Conservation (phyloP, 139 green algal genomes). For the Chlamydomonas schloesseri region DNA sequence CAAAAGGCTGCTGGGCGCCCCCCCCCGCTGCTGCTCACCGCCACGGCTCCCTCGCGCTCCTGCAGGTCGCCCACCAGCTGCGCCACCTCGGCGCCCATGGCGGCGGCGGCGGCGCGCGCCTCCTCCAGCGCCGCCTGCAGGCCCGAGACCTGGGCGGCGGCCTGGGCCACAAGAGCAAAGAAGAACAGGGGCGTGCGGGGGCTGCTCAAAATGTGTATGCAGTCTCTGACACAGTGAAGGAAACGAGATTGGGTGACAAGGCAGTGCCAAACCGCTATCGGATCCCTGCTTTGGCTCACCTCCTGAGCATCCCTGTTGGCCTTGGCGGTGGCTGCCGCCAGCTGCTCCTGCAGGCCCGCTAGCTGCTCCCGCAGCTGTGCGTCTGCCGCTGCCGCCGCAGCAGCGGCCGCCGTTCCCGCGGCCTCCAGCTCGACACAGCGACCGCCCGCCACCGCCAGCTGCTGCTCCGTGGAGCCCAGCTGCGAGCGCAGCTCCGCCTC, state of each 20-base stretch:
- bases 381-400: neutral
- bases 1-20: no score
- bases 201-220: no score
- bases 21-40: no score
- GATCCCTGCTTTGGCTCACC: no score
- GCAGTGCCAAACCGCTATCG: no score
- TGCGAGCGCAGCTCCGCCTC: neutral
- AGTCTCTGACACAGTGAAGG: no score
- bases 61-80: conserved; percentile 21
- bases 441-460: no score
- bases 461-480: neutral
- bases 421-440: no score
- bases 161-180: neutral
- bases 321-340: neutral
- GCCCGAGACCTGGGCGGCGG: neutral
- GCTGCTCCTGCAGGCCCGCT: neutral
- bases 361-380: neutral
- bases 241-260: no score
- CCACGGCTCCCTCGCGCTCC: neutral
- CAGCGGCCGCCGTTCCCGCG: no score
- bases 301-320: neutral
- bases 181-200: no score
- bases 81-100: conserved; percentile 20
- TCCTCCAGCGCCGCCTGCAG: conserved; percentile 3
- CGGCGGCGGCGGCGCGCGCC: neutral